Evolutionary conservation across 176 grass and related monocot species (phyloP).

Genomic region (Zoysia japonica): DNA sequence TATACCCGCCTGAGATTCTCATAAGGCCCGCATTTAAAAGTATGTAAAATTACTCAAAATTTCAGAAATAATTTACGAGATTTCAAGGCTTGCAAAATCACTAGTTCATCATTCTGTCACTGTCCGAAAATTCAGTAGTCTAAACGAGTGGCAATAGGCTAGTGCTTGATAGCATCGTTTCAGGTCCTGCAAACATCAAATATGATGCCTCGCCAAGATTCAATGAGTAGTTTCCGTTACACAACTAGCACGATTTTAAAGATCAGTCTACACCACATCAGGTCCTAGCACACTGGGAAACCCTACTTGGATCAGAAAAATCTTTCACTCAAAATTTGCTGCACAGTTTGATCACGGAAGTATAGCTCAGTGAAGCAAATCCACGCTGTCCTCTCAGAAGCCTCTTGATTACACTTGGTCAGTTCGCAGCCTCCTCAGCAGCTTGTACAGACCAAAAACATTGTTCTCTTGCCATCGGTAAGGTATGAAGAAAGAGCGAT

Average conservation of each 20-base stretch:
- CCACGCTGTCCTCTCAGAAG: neutral
- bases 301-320: neutral
- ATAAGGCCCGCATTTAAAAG: too few relatives aligned
- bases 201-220: neutral
- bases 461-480: conserved; percentile 85
- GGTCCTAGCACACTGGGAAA: neutral
- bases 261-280: too few relatives aligned
- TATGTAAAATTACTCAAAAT: too few relatives aligned
- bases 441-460: conserved; percentile 87
- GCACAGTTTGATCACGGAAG: neutral
- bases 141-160: too few relatives aligned
- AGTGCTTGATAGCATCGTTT: too few relatives aligned
- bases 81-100: too few relatives aligned
- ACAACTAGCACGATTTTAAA: too few relatives aligned
- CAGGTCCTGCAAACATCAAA: too few relatives aligned
- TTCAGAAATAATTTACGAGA: too few relatives aligned
- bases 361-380: neutral
- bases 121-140: too few relatives aligned
- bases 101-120: too few relatives aligned
- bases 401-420: conserved; percentile 14
- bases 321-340: neutral
- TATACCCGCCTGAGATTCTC: too few relatives aligned
- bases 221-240: neutral
- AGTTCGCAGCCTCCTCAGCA: conserved; percentile 55
- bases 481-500: conserved; percentile 92